Base-by-base conservation (phyloP, 345 rosid species). In the Citropsis articulata region DNA sequence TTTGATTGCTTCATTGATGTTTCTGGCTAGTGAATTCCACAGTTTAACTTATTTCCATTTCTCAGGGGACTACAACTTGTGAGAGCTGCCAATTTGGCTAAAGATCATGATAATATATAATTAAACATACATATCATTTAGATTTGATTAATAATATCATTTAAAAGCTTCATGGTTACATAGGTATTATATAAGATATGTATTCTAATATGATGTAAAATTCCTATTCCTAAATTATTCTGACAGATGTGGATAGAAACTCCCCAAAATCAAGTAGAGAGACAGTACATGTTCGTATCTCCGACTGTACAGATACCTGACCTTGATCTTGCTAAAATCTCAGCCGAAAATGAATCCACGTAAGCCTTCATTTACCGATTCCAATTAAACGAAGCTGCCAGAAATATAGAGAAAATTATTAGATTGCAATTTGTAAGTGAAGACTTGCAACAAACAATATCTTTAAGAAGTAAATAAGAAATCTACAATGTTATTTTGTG, bases 401-500 rank as follows among this genome's bases (percentile, higher is more conserved):
- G 9, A 69, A 9, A 45, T 36, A 61, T 56, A 25, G 53, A 66
- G 27, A 73, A 18, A 53, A 55, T 33, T 71, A 38, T 27, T 28
- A 66, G 62, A 16, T 38, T 33, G 36, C 30, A 40, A 27, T 6
- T 69, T 27, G n/a, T 63, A 66, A 16, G 7, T 6, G 30, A 72
- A 36, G 36, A 33, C 14, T 33, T 19, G 19, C 12, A 48, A 18
- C 16, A 13, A 48, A 48, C 9, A 13, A 64, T 45, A 3, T 22
- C 30, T 22, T n/a, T 42, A 30, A 9, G 45, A 19, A 50, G 6
- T 22, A 48, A 40, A 45, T 42, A 42, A 7, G 28, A 38, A 71
- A 77, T 86, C 69, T 86, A 92, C 98, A 67, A 93, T 77, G 86
- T 94, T 93, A 77, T 94, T 94, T 68, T 75, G 65, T 6, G 97